Conservation (phyloP, 257 asterid genomes). For the Misopates orontium region DNA sequence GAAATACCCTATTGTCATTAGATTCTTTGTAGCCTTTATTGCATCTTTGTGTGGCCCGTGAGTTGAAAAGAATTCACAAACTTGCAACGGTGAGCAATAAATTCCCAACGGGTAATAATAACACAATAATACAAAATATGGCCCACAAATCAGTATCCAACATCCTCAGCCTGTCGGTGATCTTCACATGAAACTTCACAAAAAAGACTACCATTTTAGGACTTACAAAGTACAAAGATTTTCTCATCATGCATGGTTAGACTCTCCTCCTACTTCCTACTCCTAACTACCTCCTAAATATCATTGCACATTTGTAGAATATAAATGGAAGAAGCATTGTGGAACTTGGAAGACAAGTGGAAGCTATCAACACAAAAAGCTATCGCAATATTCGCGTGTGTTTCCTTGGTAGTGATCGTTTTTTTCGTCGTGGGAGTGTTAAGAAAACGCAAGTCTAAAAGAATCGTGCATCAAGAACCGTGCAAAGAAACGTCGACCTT, state of each 20-base stretch:
- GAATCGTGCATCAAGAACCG: slow-evolving; percentile 42
- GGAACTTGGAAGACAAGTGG: slow-evolving; percentile 68
- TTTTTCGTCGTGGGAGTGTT: slow-evolving; percentile 29
- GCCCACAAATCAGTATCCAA: slow-evolving; percentile 27
- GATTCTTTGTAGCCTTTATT: slow-evolving; percentile 6
- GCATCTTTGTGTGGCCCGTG: slow-evolving; percentile 27
- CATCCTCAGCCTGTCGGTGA: slow-evolving; percentile 33
- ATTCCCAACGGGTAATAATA: slow-evolving; percentile 41
- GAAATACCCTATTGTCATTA: neutral
- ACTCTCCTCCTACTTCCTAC: neutral
- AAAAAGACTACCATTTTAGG: neutral
- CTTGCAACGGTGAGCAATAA: slow-evolving; percentile 35
- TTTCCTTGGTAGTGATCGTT: slow-evolving; percentile 38
- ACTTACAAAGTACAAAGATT: neutral
- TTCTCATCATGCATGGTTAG: slow-evolving; percentile 6
- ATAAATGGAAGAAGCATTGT: slow-evolving; percentile 53
- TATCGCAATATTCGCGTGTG: slow-evolving; percentile 45
- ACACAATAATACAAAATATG: slow-evolving; percentile 12
- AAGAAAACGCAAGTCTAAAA: slow-evolving; percentile 26
- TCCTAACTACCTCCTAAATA: neutral
- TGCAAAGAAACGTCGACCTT: neutral
- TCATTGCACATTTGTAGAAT: neutral
- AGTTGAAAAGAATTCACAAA: neutral
- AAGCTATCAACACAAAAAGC: slow-evolving; percentile 58
- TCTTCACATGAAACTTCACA: slow-evolving; percentile 29